Evolutionary conservation across 805 yeast species (phyloP), one percentile per base, ranked within the genome.

Genomic region (Wickerhamomyces bisporus): DNA sequence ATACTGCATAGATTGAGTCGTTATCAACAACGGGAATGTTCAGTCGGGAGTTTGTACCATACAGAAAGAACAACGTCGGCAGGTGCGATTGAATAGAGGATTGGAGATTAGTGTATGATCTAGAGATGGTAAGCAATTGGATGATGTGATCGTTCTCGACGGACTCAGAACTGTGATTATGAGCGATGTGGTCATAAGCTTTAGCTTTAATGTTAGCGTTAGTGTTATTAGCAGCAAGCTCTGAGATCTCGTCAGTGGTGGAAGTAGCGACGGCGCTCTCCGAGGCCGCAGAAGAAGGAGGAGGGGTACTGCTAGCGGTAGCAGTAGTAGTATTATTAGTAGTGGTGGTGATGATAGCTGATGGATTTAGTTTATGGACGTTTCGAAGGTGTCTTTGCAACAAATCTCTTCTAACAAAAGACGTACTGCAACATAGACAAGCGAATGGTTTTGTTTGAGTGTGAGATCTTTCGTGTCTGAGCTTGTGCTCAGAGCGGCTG

Each of bases 361-460:
- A 21, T 7, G 32, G 32, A 13, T 20, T 30, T 16, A 30, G 32
- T 29, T 44, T 44, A 23, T 44, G 48, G 4, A 44, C 48, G 11
- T 42, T 44, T 25, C 43, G 34, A 23, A 44, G 23, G 13, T 44
- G 48, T 19, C 48, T 34, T 20, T 44, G 45, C 34, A 44, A 38
- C 26, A 44, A 26, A 21, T 44, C 48, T 26, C 48, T 35, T 44
- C 48, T 41, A 4, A 44, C 48, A 39, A 44, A 44, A 2, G 43
- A 38, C 1, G 48, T 34, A 17, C 34, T 35, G 25, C 48, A 44
- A 7, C 30, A 21, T 2, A 44, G 26, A 21, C 48, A 44, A 3
- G 30, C 39, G 32, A 44, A 44, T 3, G 48, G 48, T 23, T 44
- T 44, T n/a, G 45, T 42, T 18, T 44, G 42, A n/a, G 45, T 44